Conservation (phyloP, 352 stramenopile genomes). For the Globisporangium alternatum region DNA sequence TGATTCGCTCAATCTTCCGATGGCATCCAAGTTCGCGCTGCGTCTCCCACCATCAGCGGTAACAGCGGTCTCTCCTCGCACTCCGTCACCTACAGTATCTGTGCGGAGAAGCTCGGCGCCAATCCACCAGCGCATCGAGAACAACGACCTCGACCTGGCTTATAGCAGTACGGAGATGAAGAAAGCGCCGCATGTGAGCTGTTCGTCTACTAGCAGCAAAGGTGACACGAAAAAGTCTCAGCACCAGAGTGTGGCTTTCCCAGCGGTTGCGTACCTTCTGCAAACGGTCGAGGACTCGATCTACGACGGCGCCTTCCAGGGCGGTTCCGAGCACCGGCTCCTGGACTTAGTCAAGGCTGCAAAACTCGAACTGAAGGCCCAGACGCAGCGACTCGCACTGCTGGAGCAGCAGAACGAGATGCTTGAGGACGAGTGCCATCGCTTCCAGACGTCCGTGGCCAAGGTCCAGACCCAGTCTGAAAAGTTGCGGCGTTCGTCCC, state of each 20-base stretch:
- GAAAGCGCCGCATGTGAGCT: neutral
- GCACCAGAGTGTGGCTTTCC: neutral
- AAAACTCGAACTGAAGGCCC: constrained; percentile 10
- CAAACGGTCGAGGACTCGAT: constrained; percentile 12
- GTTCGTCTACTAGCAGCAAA: neutral
- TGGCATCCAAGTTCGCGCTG: constrained; percentile 13
- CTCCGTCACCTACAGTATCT: neutral
- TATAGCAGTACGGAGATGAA: neutral
- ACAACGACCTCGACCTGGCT: neutral
- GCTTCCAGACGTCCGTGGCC: constrained; percentile 7
- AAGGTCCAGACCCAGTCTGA: constrained; percentile 21
- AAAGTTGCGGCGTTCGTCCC: constrained; percentile 8
- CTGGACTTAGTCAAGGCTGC: constrained; percentile 11
- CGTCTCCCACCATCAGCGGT: neutral
- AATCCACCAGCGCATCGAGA: neutral
- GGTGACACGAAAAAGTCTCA: neutral
- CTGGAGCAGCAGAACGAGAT: constrained; percentile 9
- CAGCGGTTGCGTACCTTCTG: constrained; percentile 8
- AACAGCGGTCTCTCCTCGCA: neutral
- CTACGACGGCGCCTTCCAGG: constrained; percentile 10
- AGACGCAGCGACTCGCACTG: constrained; percentile 6
- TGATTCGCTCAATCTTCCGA: neutral
- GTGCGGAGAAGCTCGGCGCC: neutral
- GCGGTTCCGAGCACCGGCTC: constrained; percentile 7
- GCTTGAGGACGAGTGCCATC: constrained; percentile 9